Base-by-base conservation (phyloP, 2,329 filamentous ascomycete species). In the Lecanicillium sp. region DNA sequence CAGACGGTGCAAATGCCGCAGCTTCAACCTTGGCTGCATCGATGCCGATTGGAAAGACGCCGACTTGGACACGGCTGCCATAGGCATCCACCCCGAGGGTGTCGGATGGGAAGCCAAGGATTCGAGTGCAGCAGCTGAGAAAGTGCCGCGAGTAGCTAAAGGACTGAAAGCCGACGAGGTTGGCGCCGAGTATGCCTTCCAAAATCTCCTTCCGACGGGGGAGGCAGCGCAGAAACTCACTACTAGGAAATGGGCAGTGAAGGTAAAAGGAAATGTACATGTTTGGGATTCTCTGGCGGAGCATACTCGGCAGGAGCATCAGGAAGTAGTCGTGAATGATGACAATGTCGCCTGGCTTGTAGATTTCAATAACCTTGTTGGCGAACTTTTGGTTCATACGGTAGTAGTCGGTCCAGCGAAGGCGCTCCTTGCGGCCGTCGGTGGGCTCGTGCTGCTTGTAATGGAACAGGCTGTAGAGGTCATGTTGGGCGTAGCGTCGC, bases 81-180 rank as follows among this genome's bases (percentile, higher is more conserved):
- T 90, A 94, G 4, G 87, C 86, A 57, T 95, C 87, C 5, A 96
- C 86, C 5, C 89, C 87, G 4, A 82, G 79, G 2, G 79, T 79
- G 43, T 89, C 88, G 0, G 87, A 94, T 33, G 87, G 84, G 54
- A 94, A 94, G n/a, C 86, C 85, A 7, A 96, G 72, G 35, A 96
- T 84, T 18, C 89, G 79, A 2, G 87, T 94, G 62, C 89, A 96
- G 64, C 89, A 96, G 48, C 87, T 95, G 28, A 87, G 79, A 59
- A 97, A 97, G 60, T 97, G 90, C 17, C 89, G 80, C 12, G 89
- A 90, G 61, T 95, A 97, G 59, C 88, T 92, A 66, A 88, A 92
- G 7, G 88, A 92, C 62, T 97, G 90, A 66, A 97, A 96, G 1
- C 88, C 89, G 46, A 97, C 79, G 68, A 97, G 81, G 60, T 96